Evolutionary conservation across 1,284 basidiomycete species (phyloP).

Genomic region (Sphagnurus paluster): DNA sequence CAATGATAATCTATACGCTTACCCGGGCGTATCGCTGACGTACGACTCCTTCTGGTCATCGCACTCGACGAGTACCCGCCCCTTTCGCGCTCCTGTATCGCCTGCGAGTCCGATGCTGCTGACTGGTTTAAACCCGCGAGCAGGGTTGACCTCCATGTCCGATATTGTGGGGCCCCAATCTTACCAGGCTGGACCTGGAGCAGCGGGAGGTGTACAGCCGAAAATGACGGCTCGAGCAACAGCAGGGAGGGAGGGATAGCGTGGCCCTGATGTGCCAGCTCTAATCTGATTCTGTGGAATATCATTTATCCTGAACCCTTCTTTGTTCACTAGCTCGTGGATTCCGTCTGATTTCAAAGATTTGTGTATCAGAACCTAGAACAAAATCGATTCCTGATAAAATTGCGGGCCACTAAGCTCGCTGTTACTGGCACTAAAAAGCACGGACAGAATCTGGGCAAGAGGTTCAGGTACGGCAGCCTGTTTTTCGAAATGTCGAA

Average conservation of each 20-base stretch:
- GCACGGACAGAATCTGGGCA: too few species aligned
- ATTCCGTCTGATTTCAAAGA: too few species aligned
- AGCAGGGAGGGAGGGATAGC: conserved; percentile 13
- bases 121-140: not conserved
- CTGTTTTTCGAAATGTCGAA: too few species aligned
- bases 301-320: too few species aligned
- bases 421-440: too few species aligned
- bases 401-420: too few species aligned
- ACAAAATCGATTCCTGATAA: too few species aligned
- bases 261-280: not conserved
- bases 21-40: conserved; percentile 39
- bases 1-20: conserved; percentile 25
- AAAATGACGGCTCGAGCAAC: conserved; percentile 4
- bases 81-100: conserved; percentile 20
- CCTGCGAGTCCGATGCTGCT: conserved; percentile 2
- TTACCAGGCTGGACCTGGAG: conserved; percentile 3
- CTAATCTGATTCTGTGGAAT: too few species aligned
- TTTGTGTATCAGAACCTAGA: too few species aligned
- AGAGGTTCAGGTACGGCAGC: too few species aligned
- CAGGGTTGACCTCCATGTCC: not conserved
- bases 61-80: conserved; percentile 30
- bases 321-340: too few species aligned
- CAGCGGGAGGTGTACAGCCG: not conserved
- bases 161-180: not conserved
- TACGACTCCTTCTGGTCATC: conserved; percentile 71